These are phyloP conservation scores for Stipa capillata DNA, from an alignment of 176 grass and related monocot species.

Conservation along the genomic window DNA sequence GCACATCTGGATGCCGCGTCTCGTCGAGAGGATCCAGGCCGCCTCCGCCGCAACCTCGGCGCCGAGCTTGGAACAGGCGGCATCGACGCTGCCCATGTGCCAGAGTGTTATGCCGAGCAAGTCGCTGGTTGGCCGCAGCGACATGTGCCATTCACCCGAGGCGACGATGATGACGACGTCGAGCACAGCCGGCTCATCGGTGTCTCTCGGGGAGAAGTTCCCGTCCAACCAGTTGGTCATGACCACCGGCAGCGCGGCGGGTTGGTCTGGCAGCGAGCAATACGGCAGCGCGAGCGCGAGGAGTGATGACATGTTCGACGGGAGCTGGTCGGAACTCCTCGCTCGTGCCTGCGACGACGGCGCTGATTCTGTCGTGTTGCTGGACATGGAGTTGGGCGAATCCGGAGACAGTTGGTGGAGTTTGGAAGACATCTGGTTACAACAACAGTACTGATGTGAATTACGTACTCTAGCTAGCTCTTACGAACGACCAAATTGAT, in stretches of 20 bases:
- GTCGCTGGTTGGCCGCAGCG: not conserved
- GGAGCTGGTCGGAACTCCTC: slow-evolving; percentile 47
- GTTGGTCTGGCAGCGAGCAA: not conserved
- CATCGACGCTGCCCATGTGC: not conserved
- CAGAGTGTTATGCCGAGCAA: no score
- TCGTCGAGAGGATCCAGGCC: slow-evolving; percentile 63
- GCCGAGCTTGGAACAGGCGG: not conserved
- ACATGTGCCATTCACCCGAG: not conserved
- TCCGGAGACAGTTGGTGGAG: slow-evolving; percentile 49
- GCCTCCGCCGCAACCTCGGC: not conserved
- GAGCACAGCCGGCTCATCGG: slow-evolving; percentile 21
- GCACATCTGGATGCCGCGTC: slow-evolving; percentile 75
- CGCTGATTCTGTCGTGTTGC: slow-evolving; percentile 12
- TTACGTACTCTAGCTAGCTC: not conserved
- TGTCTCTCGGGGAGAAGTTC: slow-evolving; percentile 5
- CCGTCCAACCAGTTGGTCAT: slow-evolving; percentile 17
- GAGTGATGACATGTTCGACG: slow-evolving; percentile 31
- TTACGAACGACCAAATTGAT: not conserved
- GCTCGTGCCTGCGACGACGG: slow-evolving; percentile 33
- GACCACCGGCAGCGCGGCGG: no score
- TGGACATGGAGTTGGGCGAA: slow-evolving; percentile 35
- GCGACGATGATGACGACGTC: slow-evolving; percentile 7
- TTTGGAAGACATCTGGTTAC: slow-evolving; percentile 51
- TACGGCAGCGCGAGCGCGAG: not conserved
- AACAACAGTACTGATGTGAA: slow-evolving; percentile 17